Evolutionary conservation across 495 filamentous ascomycete species (phyloP), one percentile per base, ranked within the genome.

Genomic region (Filosporella fistucella): DNA sequence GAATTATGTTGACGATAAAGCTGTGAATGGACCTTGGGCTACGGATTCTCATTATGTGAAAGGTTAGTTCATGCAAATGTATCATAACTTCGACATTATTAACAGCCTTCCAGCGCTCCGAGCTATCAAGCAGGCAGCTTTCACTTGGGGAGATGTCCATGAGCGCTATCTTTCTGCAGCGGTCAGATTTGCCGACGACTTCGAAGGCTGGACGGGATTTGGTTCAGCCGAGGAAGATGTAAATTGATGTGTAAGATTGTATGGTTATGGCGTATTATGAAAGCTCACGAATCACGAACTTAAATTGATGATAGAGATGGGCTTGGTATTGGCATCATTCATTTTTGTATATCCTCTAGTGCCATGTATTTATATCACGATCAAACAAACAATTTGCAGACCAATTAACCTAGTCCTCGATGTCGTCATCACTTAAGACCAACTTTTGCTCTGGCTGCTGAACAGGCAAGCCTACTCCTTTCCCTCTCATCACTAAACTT

Each of bases 371-470:
- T 16, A 35, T 35, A 29, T 40, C 18, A n/a, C 34, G 2, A 51
- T 66, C 56, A 77, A 60, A 85, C 80, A 68, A n/a, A n/a, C n/a
- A n/a, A n/a, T n/a, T n/a, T n/a, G n/a, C n/a, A n/a, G n/a, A n/a
- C n/a, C n/a, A n/a, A n/a, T n/a, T n/a, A n/a, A n/a, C n/a, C n/a
- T n/a, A n/a, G n/a, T 96, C 91, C 65, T 90, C 89, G 65, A 98
- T 97, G 74, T 98, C 93, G 72, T 98, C 93, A 62, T 97, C 91
- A 58, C 84, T 89, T 34, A 97, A 68, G 43, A 90, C 78, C 47
- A 95, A 61, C 42, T 80, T 83, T 63, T 82, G 77, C 35, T 77
- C 45, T 70, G 67, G 34, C 71, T 66, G 16, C 71, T 64, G 53
- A 22, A 61, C 51, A 18, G 55, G 55, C 29, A 56, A 48, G 26